Evolutionary conservation across 2,329 filamentous ascomycete genomes (phyloP).

Genomic region (Phaeosphaeria sp.): DNA sequence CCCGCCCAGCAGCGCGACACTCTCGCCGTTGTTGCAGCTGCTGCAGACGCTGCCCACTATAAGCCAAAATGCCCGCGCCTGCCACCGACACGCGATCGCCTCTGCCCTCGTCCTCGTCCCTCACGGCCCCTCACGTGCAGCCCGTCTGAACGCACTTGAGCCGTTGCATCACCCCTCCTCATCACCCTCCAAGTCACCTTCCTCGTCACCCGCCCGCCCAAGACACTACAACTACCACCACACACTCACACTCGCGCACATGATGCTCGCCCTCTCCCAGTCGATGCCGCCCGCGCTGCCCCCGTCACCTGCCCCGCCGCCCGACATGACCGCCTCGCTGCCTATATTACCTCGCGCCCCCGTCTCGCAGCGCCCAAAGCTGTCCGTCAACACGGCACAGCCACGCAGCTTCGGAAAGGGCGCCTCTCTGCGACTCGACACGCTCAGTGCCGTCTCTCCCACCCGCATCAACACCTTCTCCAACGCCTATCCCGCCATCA

Average conservation of each 20-base stretch:
- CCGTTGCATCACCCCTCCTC: neutral
- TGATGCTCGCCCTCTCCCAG: constrained; percentile 48
- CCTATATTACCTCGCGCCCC: constrained; percentile 49
- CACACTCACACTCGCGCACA: constrained; percentile 19
- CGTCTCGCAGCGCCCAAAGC: constrained; percentile 58
- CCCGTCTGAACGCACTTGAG: neutral
- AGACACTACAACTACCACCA: neutral
- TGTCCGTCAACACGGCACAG: constrained; percentile 65
- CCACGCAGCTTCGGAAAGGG: constrained; percentile 60
- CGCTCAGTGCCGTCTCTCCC: constrained; percentile 63
- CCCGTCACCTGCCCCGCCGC: constrained; percentile 37
- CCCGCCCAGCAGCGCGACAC: neutral
- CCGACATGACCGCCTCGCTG: constrained; percentile 53
- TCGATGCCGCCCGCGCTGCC: constrained; percentile 34
- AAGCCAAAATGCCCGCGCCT: neutral
- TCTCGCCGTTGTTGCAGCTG: neutral
- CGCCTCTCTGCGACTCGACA: constrained; percentile 60
- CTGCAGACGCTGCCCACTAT: neutral
- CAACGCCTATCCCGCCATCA: constrained; percentile 58
- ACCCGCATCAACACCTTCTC: constrained; percentile 67
- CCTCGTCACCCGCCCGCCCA: constrained; percentile 8
- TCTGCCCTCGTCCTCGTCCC: neutral
- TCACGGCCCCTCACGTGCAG: constrained; percentile 2
- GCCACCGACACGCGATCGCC: neutral
- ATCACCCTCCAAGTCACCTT: neutral